Evolutionary conservation across 1,284 basidiomycete genomes (phyloP).

Genomic region (Apiotrichum porosum): DNA sequence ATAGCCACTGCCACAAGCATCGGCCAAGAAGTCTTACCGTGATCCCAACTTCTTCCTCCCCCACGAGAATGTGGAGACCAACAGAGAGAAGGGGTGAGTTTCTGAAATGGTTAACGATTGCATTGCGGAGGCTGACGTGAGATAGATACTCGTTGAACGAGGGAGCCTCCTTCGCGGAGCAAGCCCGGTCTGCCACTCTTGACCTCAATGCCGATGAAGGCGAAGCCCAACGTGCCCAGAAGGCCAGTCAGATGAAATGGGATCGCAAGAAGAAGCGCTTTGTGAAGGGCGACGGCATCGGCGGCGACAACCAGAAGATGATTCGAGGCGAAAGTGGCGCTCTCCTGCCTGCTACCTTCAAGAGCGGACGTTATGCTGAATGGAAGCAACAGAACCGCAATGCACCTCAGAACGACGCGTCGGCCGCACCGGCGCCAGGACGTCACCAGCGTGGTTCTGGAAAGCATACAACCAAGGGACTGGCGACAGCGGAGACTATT

Average conservation of each 20-base stretch:
- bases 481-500: slow-evolving; percentile 9
- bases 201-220: slow-evolving; percentile 81
- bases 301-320: slow-evolving; percentile 90
- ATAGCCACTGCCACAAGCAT: neutral
- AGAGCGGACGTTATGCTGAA: slow-evolving; percentile 88
- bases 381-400: slow-evolving; percentile 59
- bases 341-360: slow-evolving; percentile 87
- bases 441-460: neutral
- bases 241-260: slow-evolving; percentile 68
- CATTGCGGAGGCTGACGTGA: neutral
- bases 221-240: slow-evolving; percentile 59
- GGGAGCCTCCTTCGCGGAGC: slow-evolving; percentile 76
- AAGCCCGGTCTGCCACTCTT: slow-evolving; percentile 73
- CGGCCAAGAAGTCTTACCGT: slow-evolving; percentile 52
- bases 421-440: neutral
- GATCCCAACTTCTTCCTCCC: slow-evolving; percentile 89
- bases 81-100: slow-evolving; percentile 78
- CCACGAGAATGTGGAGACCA: slow-evolving; percentile 78
- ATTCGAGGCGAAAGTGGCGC: slow-evolving; percentile 90
- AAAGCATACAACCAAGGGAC: neutral
- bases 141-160: slow-evolving; percentile 76
- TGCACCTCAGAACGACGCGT: neutral
- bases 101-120: neutral
- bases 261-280: slow-evolving; percentile 97
- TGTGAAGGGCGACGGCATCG: slow-evolving; percentile 73